Evolutionary conservation across 345 rosid species (phyloP).

Genomic region (Hirschfeldia incana): DNA sequence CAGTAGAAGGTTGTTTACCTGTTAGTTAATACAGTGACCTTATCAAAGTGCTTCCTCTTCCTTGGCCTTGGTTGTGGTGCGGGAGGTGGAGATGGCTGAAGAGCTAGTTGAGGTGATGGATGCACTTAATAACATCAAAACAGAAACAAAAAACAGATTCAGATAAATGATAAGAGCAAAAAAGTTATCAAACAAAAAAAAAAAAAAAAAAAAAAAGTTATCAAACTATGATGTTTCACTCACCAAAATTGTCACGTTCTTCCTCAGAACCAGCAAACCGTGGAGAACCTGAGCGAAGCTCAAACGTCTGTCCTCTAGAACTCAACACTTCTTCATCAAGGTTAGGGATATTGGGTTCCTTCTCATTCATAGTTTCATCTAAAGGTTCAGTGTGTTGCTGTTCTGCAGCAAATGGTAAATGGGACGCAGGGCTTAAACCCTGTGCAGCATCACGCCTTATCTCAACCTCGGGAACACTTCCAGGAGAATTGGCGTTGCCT

Average conservation of each 20-base stretch:
- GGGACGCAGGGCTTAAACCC: constrained; percentile 39
- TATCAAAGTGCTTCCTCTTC: constrained; percentile 63
- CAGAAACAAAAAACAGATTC: background rate
- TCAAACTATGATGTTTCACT: constrained; percentile 30
- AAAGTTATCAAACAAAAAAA: no score
- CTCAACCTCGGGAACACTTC: constrained; percentile 57
- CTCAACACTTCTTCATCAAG: constrained; percentile 48
- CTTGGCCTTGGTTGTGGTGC: constrained; percentile 36
- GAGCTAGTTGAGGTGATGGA: constrained; percentile 54
- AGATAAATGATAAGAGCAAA: background rate
- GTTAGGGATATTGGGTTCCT: constrained; percentile 44
- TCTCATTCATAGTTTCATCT: constrained; percentile 45
- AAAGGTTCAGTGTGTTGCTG: constrained; percentile 11
- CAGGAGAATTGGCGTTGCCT: constrained; percentile 35
- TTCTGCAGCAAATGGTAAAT: constrained; percentile 31
- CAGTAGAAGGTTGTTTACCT: constrained; percentile 42
- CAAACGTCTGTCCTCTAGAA: constrained; percentile 45
- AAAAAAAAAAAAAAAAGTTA: background rate
- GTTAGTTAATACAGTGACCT: constrained; percentile 56
- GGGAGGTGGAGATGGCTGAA: constrained; percentile 70
- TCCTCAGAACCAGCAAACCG: constrained; percentile 45
- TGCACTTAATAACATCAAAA: constrained; percentile 45
- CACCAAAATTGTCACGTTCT: constrained; percentile 52
- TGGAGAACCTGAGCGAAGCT: constrained; percentile 51
- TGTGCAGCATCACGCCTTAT: constrained; percentile 52